These are phyloP conservation scores for Rhodotorula diobovata DNA, from an alignment of 768 basidiomycete genomes.

Conservation along the genomic window DNA sequence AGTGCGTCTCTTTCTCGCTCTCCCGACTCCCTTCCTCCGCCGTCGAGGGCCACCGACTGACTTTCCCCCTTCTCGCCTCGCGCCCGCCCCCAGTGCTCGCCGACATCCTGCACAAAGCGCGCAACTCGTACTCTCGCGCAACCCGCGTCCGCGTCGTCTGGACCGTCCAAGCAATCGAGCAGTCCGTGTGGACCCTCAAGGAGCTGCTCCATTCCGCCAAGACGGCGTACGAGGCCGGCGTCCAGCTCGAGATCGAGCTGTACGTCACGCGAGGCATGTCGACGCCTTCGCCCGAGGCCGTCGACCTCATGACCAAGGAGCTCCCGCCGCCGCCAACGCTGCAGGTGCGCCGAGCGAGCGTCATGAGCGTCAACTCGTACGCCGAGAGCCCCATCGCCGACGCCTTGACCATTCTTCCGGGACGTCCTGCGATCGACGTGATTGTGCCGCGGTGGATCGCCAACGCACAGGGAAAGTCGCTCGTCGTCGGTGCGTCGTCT, in stretches of 20 bases:
- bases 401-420: slow-evolving; percentile 18
- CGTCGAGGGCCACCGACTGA: background rate
- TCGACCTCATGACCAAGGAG: slow-evolving; percentile 31
- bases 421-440: slow-evolving; percentile 8
- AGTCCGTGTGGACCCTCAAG: slow-evolving; percentile 19
- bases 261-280: slow-evolving; percentile 28
- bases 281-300: slow-evolving; percentile 21
- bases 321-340: slow-evolving; percentile 25
- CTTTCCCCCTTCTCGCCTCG: background rate
- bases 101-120: slow-evolving; percentile 17
- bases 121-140: slow-evolving; percentile 9
- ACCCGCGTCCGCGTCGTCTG: slow-evolving; percentile 19
- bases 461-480: slow-evolving; percentile 20
- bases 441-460: slow-evolving; percentile 24
- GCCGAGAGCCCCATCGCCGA: slow-evolving; percentile 24
- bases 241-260: slow-evolving; percentile 26
- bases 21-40: background rate
- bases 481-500: slow-evolving; percentile 21
- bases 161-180: slow-evolving; percentile 30
- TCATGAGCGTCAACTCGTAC: slow-evolving; percentile 8
- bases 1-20: slow-evolving; percentile 10
- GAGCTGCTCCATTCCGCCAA: slow-evolving; percentile 31
- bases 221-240: slow-evolving; percentile 32
- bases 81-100: slow-evolving; percentile 22
- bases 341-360: slow-evolving; percentile 17